Evolutionary conservation across 1,284 basidiomycete genomes (phyloP).

Genomic region (Coniophora puteana): DNA sequence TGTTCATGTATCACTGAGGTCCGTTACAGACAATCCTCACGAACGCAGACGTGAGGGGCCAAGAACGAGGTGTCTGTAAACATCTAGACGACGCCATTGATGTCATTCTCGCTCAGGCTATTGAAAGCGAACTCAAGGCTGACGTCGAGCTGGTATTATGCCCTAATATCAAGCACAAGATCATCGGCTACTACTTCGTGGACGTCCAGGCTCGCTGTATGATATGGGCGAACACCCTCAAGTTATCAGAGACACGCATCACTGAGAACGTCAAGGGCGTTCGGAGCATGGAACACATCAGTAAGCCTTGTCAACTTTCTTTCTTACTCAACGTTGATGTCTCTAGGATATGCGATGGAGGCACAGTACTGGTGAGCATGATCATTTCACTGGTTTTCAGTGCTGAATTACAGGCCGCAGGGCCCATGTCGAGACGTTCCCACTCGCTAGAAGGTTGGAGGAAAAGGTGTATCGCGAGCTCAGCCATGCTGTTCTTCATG

Average conservation of each 20-base stretch:
- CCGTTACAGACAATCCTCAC: conserved; percentile 9
- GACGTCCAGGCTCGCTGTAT: conserved; percentile 2
- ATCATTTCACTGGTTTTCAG: background rate
- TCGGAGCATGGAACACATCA: conserved; percentile 1
- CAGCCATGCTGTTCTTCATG: conserved; percentile 8
- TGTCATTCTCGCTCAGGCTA: background rate
- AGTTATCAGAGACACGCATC: conserved; percentile 1
- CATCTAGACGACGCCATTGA: conserved; percentile 1
- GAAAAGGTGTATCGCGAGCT: conserved; percentile 4
- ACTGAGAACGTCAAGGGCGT: conserved; percentile 5
- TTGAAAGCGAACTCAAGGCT: background rate
- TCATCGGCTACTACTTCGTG: conserved; percentile 9
- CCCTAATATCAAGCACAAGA: background rate
- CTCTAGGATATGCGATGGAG: conserved; percentile 4
- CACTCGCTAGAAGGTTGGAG: conserved; percentile 4
- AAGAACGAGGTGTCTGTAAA: conserved; percentile 1
- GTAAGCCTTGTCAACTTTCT: background rate
- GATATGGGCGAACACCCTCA: conserved; percentile 5
- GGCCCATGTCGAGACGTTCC: conserved; percentile 9
- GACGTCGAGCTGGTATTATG: conserved; percentile 4
- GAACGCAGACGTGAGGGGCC: conserved; percentile 5
- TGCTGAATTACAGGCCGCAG: background rate
- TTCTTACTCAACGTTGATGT: background rate
- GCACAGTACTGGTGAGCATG: conserved; percentile 4
- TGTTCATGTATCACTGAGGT: background rate